Conservation (phyloP, 139 green algal genomes). For the Micractinium conductrix region DNA sequence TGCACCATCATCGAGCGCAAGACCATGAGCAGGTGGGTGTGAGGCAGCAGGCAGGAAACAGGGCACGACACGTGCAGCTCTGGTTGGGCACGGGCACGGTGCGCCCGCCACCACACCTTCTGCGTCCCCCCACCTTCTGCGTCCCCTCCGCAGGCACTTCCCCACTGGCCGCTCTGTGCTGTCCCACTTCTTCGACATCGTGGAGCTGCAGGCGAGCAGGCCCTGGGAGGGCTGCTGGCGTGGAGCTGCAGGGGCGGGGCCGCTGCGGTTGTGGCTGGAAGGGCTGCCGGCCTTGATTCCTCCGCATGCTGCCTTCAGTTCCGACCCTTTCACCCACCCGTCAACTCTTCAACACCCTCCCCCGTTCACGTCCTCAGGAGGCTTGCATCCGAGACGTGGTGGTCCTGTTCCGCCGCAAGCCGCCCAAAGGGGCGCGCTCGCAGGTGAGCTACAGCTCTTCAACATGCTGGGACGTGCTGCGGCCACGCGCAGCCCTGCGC, state of each 20-base stretch:
- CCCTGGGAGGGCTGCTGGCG: no score
- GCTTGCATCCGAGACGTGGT: slow-evolving; percentile 12
- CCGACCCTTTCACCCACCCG: no score
- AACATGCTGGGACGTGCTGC: no score
- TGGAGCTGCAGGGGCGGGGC: no score
- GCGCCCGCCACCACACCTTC: not conserved
- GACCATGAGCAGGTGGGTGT: slow-evolving; percentile 5
- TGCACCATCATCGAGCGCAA: slow-evolving; percentile 19
- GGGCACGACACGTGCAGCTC: not conserved
- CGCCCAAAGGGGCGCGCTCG: not conserved
- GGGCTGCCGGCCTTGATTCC: no score
- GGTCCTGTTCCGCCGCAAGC: slow-evolving; percentile 12
- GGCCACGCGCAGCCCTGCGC: no score
- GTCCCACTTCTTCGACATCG: not conserved
- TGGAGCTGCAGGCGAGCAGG: not conserved
- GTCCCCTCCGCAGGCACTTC: not conserved
- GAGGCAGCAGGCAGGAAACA: not conserved
- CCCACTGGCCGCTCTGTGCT: slow-evolving; percentile 2
- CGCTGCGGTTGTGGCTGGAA: no score
- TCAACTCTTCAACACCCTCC: not conserved
- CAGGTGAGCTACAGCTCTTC: no score
- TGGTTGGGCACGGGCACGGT: no score
- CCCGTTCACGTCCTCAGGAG: not conserved
- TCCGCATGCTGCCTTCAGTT: no score
- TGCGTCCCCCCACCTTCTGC: not conserved